Evolutionary conservation across 257 asterid genomes (phyloP).

Genomic region (Solanum arcanum): DNA sequence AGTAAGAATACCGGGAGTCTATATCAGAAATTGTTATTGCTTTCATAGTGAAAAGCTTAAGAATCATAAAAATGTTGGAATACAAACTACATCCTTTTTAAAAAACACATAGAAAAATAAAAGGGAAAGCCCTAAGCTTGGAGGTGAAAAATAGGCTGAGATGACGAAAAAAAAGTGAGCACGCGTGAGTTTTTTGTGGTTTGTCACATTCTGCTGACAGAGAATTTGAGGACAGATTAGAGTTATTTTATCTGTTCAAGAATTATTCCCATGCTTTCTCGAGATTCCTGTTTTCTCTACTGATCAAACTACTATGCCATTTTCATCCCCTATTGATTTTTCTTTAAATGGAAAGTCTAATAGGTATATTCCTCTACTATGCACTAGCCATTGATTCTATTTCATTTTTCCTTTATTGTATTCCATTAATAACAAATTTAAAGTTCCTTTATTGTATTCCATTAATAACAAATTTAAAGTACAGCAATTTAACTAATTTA

Average conservation of each 20-base stretch:
- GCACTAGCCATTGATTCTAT: neutral
- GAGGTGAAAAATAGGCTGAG: neutral
- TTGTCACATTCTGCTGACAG: conserved; percentile 45
- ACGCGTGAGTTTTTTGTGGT: conserved; percentile 69
- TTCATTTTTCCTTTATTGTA: neutral
- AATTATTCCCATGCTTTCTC: neutral
- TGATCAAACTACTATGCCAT: neutral
- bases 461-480: neutral
- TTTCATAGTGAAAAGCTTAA: too few species aligned
- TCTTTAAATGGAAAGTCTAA: conserved; percentile 7
- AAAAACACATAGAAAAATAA: neutral
- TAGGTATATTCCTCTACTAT: neutral
- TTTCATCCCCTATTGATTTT: neutral
- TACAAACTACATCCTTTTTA: neutral
- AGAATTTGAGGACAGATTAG: conserved; percentile 19
- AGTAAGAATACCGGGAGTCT: neutral
- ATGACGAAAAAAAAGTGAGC: conserved; percentile 18
- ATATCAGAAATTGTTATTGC: too few species aligned
- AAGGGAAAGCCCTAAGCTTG: neutral
- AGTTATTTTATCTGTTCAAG: conserved; percentile 29
- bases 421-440: neutral
- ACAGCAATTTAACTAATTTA: neutral
- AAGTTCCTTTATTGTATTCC: neutral
- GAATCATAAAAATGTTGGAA: neutral
- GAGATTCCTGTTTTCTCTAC: neutral